Percentiles rank a stretch among this genome's conserved stretches.
These are phyloP conservation scores for Candida adriatica DNA, from an alignment of 805 yeast species.

Conservation along the genomic window DNA sequence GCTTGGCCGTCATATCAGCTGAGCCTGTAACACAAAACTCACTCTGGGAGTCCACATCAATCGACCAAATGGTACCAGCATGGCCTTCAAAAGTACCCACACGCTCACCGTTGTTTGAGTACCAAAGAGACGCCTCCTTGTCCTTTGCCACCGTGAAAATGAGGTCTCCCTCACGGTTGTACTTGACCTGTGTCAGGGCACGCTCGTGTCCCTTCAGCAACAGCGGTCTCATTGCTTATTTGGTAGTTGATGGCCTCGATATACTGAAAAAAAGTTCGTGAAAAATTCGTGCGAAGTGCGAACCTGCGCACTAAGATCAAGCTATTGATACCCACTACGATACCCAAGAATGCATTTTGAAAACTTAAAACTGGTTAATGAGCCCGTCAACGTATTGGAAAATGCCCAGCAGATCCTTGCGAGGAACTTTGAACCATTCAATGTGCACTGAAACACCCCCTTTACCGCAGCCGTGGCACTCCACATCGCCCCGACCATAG, in stretches of 20 bases:
- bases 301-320: not conserved
- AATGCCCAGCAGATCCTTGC: conserved; percentile 9
- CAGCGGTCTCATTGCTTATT: conserved; percentile 71
- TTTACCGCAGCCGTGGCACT: conserved; percentile 19
- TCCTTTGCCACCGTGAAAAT: conserved; percentile 91
- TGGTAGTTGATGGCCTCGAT: too few species aligned
- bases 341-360: not conserved
- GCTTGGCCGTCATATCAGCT: conserved; percentile 78
- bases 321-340: not conserved
- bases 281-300: not conserved
- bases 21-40: conserved; percentile 76
- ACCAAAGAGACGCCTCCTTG: conserved; percentile 87
- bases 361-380: conserved; percentile 1
- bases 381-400: conserved; percentile 13
- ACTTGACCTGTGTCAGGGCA: conserved; percentile 93
- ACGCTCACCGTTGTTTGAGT: conserved; percentile 91
- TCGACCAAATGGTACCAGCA: conserved; percentile 91
- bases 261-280: too few species aligned
- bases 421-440: conserved; percentile 23
- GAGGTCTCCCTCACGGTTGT: conserved; percentile 92
- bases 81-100: conserved; percentile 88
- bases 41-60: conserved; percentile 75
- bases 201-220: conserved; percentile 93
- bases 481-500: conserved; percentile 21
- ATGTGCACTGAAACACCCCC: conserved; percentile 11